These are phyloP conservation scores for Globisporangium cylindrosporum DNA, from an alignment of 352 stramenopile genomes.

Conservation along the genomic window DNA sequence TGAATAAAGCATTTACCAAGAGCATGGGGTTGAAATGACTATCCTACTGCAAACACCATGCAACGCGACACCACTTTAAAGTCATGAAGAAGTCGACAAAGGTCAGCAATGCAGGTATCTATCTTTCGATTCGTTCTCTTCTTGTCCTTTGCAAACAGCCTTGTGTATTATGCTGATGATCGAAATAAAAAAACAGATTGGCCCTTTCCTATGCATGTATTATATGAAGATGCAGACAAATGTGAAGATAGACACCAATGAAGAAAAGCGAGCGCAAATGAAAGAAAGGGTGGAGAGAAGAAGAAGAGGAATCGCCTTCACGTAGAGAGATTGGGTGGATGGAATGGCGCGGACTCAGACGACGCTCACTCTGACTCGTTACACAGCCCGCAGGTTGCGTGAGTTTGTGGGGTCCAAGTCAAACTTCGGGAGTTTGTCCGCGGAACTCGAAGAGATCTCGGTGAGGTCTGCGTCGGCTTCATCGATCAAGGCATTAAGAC, in stretches of 20 bases:
- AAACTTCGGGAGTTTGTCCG: no score
- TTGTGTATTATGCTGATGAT: background rate
- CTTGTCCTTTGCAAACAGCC: background rate
- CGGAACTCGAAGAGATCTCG: background rate
- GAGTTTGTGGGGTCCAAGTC: no score
- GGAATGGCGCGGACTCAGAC: background rate
- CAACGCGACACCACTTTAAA: no score
- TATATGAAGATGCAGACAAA: background rate
- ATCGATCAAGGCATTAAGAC: background rate
- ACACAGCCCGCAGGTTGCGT: background rate
- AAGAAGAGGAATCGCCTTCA: background rate
- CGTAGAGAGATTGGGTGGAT: background rate
- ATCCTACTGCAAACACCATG: background rate
- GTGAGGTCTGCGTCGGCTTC: background rate
- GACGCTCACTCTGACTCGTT: background rate
- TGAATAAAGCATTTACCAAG: no score
- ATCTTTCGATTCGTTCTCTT: background rate
- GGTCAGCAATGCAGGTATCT: background rate
- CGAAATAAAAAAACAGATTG: background rate
- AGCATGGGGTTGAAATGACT: background rate
- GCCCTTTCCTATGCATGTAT: slow-evolving; percentile 1
- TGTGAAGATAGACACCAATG: background rate
- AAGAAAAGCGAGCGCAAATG: background rate
- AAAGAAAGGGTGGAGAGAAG: background rate
- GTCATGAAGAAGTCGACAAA: background rate